Evolutionary conservation across 2,329 filamentous ascomycete genomes (phyloP), one percentile per base, ranked within the genome.

Genomic region (Pseudogymnoascus sp.): DNA sequence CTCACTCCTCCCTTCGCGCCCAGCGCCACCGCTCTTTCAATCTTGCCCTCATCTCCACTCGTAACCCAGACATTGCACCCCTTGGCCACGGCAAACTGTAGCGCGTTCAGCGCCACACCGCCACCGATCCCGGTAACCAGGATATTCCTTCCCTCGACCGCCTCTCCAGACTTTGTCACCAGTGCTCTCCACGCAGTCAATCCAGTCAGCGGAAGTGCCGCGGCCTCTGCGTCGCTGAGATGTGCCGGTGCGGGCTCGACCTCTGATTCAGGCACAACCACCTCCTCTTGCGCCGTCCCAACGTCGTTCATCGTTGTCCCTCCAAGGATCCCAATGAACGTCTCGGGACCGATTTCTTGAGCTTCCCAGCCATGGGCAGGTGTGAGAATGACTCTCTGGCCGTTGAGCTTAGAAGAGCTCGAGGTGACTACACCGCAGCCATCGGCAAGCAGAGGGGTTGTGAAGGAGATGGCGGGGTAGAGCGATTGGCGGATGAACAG

Each of bases 401-500:
- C 84, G 1, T 82, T 75, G 58, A 76, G 78, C 13, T 80, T 72
- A n/a, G 80, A 78, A 62, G 75, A 69, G 29, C 80, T 75, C 1
- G 76, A 76, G 31, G 87, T 81, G 3, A 97, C 90, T 62, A 82
- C 78, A 61, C 92, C 93, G 68, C 83, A 87, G 66, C 90, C 93
- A 72, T 97, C 93, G 64, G 92, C 86, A 27, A 96, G 82, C 42
- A 97, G 78, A 0, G 93, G 90, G 5, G 86, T 80, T 64, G 83
- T 81, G 74, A 96, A 96, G 10, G 88, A 87, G 60, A 91, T 88
- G 68, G 84, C 88, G 0, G 93, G 93, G 78, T 97, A 97, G 40
- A 96, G 85, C 71, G 92, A 88, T 74, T 94, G 92, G 61, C 93
- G 89, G 75, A 96, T 89, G 78, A 97, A 97, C 68, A 96, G 85